phyloP scores from a whole-genome alignment of 306 rosid species.

The Bauhinia variegata region DNA sequence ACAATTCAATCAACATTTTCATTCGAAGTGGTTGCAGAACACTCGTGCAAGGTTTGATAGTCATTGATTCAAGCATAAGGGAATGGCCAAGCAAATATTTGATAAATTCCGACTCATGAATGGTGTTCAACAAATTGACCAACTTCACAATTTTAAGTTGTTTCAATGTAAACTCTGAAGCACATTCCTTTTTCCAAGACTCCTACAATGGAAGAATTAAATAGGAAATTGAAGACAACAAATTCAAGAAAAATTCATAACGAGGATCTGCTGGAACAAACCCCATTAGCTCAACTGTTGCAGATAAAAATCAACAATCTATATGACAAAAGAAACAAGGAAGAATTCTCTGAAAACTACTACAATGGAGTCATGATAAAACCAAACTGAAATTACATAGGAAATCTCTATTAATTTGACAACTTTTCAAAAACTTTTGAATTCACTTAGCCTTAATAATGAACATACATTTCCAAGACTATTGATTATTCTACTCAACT shows the following conservation, averaged over 20 bases:
- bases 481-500: no score
- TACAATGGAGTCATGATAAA: no score
- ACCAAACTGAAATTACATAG: no score
- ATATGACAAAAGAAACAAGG: no score
- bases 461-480: no score
- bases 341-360: no score
- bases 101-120: slow-evolving; percentile 76
- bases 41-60: slow-evolving; percentile 53
- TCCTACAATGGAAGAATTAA: slow-evolving; percentile 37
- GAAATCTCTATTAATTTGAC: no score
- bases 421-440: no score
- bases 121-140: slow-evolving; percentile 72
- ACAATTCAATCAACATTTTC: slow-evolving; percentile 68
- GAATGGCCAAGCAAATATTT: slow-evolving; percentile 70
- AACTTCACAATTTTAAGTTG: slow-evolving; percentile 69
- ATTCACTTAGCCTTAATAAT: no score
- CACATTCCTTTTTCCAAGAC: slow-evolving; percentile 67
- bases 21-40: slow-evolving; percentile 50
- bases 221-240: slow-evolving; percentile 9
- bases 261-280: not conserved
- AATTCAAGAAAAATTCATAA: not conserved
- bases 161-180: slow-evolving; percentile 45
- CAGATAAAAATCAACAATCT: no score
- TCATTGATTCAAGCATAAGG: slow-evolving; percentile 71
- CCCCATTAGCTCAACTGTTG: not conserved